A percentile compares a stretch with the other conserved stretches of the same genome.
Conservation (phyloP, 192 early-diverging fungal genomes). For the Lobulomyces angularis region DNA sequence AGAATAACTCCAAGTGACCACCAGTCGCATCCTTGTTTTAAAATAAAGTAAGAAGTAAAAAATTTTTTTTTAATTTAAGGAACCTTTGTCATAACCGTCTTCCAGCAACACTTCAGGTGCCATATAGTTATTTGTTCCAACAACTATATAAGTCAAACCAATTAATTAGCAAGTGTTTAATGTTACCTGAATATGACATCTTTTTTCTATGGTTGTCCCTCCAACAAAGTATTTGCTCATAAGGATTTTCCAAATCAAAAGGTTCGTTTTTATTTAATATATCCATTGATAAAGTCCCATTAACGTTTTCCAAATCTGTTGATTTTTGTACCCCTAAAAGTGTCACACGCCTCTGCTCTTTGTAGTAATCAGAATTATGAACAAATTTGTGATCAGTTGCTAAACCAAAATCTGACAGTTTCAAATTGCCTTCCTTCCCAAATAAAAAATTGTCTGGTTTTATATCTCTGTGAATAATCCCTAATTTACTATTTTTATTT, state of each 20-base stretch:
- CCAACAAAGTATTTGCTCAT: slow-evolving; percentile 16
- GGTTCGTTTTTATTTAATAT: slow-evolving; percentile 29
- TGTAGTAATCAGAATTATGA: slow-evolving; percentile 49
- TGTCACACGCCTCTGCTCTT: slow-evolving; percentile 36
- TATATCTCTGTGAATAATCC: slow-evolving; percentile 46
- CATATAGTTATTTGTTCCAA: slow-evolving; percentile 43
- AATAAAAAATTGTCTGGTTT: slow-evolving; percentile 69
- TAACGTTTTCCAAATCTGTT: no score
- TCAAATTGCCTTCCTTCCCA: slow-evolving; percentile 51
- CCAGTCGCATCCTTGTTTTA: slow-evolving; percentile 67
- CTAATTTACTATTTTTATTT: no score
- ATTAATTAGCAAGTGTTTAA: no score
- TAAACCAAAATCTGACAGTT: slow-evolving; percentile 57
- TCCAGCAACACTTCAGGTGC: slow-evolving; percentile 39
- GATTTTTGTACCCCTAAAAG: slow-evolving; percentile 29
- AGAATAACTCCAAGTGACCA: slow-evolving; percentile 65
- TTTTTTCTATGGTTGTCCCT: slow-evolving; percentile 16
- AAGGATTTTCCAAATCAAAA: slow-evolving; percentile 19
- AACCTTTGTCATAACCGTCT: slow-evolving; percentile 39
- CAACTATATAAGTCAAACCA: no score
- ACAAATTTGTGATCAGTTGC: slow-evolving; percentile 58
- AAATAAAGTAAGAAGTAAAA: slow-evolving; percentile 21
- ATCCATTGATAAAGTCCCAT: no score
- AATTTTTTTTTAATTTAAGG: slow-evolving; percentile 14
- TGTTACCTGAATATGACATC: slow-evolving; percentile 27